Conservation (phyloP, 176 grass and related monocot species). For the Alopecurus myosuroides region DNA sequence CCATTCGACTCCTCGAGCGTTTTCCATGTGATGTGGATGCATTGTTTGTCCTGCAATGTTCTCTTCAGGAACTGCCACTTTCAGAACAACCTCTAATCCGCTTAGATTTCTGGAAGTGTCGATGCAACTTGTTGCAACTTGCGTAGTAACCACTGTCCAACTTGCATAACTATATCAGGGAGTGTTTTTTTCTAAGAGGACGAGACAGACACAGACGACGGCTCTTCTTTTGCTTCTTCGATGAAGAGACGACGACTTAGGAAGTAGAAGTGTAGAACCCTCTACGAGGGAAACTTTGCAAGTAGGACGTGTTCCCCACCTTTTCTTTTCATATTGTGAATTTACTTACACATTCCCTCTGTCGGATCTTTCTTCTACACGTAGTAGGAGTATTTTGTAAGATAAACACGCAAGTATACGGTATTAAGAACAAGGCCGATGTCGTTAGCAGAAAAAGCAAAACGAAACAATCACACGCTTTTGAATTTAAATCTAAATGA, state of each 20-base stretch:
- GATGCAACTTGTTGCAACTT: background rate
- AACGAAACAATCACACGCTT: background rate
- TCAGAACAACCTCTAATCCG: background rate
- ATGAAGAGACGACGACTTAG: background rate
- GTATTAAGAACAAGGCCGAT: background rate
- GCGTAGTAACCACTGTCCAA: background rate
- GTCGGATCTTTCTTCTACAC: background rate
- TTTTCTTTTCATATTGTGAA: background rate
- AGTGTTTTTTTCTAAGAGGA: background rate
- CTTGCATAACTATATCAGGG: background rate
- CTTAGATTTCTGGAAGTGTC: background rate
- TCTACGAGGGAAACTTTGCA: background rate
- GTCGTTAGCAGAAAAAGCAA: background rate
- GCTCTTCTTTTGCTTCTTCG: background rate
- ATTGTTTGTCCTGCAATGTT: background rate
- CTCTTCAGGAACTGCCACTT: background rate
- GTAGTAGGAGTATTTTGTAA: background rate
- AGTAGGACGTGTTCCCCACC: background rate
- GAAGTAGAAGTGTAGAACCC: background rate
- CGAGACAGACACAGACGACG: background rate
- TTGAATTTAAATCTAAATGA: background rate
- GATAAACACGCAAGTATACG: background rate
- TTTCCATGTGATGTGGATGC: background rate
- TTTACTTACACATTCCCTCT: background rate
- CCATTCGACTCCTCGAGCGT: background rate